Evolutionary conservation across 345 rosid species (phyloP).

Genomic region (Mercurialis annua): DNA sequence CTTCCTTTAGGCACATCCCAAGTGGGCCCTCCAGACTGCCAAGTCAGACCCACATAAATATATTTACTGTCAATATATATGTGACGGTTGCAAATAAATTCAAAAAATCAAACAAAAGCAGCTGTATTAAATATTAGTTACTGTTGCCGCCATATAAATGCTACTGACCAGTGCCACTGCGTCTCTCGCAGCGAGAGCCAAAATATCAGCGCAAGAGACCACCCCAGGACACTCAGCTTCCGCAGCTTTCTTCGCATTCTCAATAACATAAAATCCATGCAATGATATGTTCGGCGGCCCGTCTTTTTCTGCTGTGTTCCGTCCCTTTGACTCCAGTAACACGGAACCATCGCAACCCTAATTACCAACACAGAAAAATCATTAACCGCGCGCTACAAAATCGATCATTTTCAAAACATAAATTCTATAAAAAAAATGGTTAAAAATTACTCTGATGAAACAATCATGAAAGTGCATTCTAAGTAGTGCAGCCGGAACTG

Average conservation of each 20-base stretch:
- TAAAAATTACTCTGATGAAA: slow-evolving; percentile 52
- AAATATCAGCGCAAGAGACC: slow-evolving; percentile 86
- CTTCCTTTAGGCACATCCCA: slow-evolving; percentile 93
- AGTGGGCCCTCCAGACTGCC: slow-evolving; percentile 79
- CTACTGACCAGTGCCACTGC: slow-evolving; percentile 66
- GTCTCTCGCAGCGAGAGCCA: slow-evolving; percentile 81
- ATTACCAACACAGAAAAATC: not conserved
- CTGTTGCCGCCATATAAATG: too few relatives aligned
- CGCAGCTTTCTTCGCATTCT: slow-evolving; percentile 67
- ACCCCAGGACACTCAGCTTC: slow-evolving; percentile 76
- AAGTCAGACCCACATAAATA: not conserved
- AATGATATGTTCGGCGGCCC: slow-evolving; percentile 88
- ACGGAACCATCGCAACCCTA: slow-evolving; percentile 94
- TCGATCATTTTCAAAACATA: too few relatives aligned
- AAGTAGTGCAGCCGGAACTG: slow-evolving; percentile 77
- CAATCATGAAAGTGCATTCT: slow-evolving; percentile 93
- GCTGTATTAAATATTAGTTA: too few relatives aligned
- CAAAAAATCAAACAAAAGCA: not conserved
- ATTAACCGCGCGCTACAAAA: too few relatives aligned
- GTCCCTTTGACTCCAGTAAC: slow-evolving; percentile 60
- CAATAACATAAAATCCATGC: slow-evolving; percentile 84
- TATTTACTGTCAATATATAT: not conserved
- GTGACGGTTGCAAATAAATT: not conserved
- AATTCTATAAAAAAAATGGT: not conserved
- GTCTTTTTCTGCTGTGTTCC: slow-evolving; percentile 74